Evolutionary conservation across 2,329 filamentous ascomycete genomes (phyloP).

Genomic region (Nannizzia gypsea): DNA sequence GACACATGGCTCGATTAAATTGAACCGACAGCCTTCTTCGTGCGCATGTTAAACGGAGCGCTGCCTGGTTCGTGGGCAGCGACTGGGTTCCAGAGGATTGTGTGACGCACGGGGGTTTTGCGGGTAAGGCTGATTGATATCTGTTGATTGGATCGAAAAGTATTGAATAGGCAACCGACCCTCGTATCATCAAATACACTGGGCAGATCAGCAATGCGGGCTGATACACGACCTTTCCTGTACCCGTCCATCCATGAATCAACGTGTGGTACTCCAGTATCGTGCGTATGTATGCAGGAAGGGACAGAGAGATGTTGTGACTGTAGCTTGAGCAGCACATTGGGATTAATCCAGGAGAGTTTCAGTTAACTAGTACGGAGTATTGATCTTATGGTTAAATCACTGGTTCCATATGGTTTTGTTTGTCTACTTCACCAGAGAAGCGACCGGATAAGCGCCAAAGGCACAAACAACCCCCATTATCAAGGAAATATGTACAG

Average conservation of each 20-base stretch:
- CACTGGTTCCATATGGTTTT: background rate
- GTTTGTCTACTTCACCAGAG: too few relatives aligned
- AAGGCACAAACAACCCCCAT: too few relatives aligned
- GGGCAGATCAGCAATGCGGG: background rate
- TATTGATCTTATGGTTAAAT: too few relatives aligned
- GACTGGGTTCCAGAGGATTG: background rate
- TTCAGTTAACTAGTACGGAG: background rate
- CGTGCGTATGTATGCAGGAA: background rate
- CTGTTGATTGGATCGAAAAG: background rate
- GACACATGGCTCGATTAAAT: background rate
- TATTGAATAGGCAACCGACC: background rate
- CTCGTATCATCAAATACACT: background rate
- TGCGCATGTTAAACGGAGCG: background rate
- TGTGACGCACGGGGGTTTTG: background rate
- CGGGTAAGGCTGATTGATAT: slow-evolving; percentile 6
- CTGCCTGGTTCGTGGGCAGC: background rate
- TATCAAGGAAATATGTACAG: too few relatives aligned
- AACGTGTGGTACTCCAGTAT: background rate
- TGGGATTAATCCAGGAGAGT: background rate
- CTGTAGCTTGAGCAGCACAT: background rate
- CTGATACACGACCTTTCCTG: background rate
- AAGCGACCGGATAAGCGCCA: too few relatives aligned
- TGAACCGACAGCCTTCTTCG: background rate
- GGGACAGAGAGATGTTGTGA: background rate
- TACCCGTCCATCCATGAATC: background rate